Base-by-base conservation (phyloP, 179 eudicot genomes). In the Actinidia chinensis region DNA sequence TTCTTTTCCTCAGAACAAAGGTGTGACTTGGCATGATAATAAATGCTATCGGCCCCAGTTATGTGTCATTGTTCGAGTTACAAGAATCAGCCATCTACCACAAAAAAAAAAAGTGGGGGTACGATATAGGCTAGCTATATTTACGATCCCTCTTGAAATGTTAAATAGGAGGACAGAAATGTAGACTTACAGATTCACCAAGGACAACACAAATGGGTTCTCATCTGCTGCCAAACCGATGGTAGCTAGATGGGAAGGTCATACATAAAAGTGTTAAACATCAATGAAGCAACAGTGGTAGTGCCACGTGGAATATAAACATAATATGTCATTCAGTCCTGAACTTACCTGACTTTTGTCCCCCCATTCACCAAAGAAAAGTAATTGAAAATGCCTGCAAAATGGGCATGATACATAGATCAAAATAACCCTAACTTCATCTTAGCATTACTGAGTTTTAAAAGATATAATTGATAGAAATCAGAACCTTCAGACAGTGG, bases 291-390 rank as follows among this genome's bases (percentile, higher is more conserved):
- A 83, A 59, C 22, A 6, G 3, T 43, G 8, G 68, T 25, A 14
- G 40, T 11, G 43, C 18, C 36, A 80, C 48, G 4, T 68, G 61
- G n/a, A 81, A 43, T 28, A 46, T 52, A 67, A 13, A 60, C 36
- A 78, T 23, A 59, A 58, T 12, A 63, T 63, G 68, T 54, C 15
- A 22, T 5, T 42, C 48, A 22, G n/a, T 48, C 14, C 46, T 42
- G 77, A 69, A 56, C 79, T 86, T 81, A 96, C 99, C 96, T 96
- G 99, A 84, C 99, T 96, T 84, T 88, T 95, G n/a, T 95, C 99
- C 99, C 99, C 96, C 94, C 93, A 84, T n/a, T 96, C 99, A 71
- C 98, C 98, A 80, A 95, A 95, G 83, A n/a, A 96, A 96, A 7
- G 98, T 94, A n/a, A 77, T 94, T 65, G 98, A 92, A 82, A 96